Evolutionary conservation across 495 filamentous ascomycete species (phyloP).

Genomic region (Podospora pseudocomata): DNA sequence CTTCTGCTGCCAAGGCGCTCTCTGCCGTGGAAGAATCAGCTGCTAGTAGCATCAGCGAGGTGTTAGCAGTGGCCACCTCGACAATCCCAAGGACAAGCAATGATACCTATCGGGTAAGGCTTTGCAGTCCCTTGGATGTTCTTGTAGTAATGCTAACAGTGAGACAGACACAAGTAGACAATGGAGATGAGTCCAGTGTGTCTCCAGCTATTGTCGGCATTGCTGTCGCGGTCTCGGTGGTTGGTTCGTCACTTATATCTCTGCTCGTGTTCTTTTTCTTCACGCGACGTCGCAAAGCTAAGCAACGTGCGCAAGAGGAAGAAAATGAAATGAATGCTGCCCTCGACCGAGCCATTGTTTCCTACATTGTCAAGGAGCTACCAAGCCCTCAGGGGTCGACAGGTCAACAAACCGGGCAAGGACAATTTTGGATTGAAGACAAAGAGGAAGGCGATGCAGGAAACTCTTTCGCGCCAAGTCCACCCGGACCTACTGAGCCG

Average conservation of each 20-base stretch:
- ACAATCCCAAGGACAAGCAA: neutral
- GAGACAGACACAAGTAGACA: neutral
- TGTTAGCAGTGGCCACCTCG: constrained; percentile 8
- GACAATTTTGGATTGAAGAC: neutral
- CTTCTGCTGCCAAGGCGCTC: constrained; percentile 17
- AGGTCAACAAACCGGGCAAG: neutral
- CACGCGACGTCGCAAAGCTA: constrained; percentile 17
- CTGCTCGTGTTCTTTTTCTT: constrained; percentile 26
- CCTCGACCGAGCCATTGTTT: constrained; percentile 30
- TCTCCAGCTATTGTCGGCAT: constrained; percentile 17
- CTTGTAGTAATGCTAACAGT: neutral
- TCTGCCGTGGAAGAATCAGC: constrained; percentile 15
- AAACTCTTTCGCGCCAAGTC: neutral
- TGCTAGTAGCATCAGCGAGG: constrained; percentile 14
- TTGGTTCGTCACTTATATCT: constrained; percentile 23
- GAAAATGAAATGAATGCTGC: constrained; percentile 27
- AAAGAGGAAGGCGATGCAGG: neutral
- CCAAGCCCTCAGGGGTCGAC: constrained; percentile 9
- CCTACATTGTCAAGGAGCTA: constrained; percentile 30
- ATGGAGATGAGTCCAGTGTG: neutral
- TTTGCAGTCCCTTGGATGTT: neutral
- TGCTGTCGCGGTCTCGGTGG: constrained; percentile 21
- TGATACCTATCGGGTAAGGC: constrained; percentile 1
- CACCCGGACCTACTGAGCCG: neutral
- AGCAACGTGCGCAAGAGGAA: constrained; percentile 16